Percentiles rank a stretch among this genome's conserved stretches.
Conservation (phyloP, 441 rosid species). For the Aquilaria agallochum region DNA sequence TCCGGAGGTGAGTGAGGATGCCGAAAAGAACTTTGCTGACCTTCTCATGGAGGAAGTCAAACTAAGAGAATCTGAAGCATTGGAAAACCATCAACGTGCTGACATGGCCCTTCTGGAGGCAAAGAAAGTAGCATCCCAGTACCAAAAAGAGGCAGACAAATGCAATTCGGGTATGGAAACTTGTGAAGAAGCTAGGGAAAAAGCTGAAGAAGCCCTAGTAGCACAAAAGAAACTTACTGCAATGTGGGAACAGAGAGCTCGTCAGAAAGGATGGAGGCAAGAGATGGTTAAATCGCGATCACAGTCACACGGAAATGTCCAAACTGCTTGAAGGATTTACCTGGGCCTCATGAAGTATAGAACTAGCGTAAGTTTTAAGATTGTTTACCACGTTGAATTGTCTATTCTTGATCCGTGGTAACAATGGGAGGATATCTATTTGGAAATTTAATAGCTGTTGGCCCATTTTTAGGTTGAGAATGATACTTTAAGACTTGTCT, state of each 20-base stretch:
- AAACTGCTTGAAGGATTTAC: conserved; percentile 26
- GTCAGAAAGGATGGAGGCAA: conserved; percentile 81
- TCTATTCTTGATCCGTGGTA: too few species aligned
- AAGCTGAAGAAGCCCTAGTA: conserved; percentile 57
- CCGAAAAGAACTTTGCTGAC: conserved; percentile 75
- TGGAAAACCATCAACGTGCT: conserved; percentile 71
- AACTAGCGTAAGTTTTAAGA: too few species aligned
- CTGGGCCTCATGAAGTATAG: too few species aligned
- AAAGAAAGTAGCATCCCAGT: conserved; percentile 83
- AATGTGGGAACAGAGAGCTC: conserved; percentile 79
- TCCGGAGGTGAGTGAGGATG: conserved; percentile 76
- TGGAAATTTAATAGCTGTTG: too few species aligned
- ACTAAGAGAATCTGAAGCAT: conserved; percentile 67
- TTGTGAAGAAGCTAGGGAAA: conserved; percentile 94
- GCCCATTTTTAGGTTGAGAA: too few species aligned
- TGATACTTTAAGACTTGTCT: too few species aligned
- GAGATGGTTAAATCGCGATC: conserved; percentile 43
- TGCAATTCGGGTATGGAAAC: conserved; percentile 97
- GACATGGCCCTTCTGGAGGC: conserved; percentile 84
- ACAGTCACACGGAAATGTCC: conserved; percentile 48
- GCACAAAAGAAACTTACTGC: conserved; percentile 73
- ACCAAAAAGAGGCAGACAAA: conserved; percentile 96
- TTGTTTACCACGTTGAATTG: too few species aligned
- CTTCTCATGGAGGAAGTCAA: conserved; percentile 77
- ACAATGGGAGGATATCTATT: too few species aligned